Percentiles rank a stretch among this genome's conserved stretches.
Conservation (phyloP, 441 rosid genomes). For the Aleurites moluccanus region DNA sequence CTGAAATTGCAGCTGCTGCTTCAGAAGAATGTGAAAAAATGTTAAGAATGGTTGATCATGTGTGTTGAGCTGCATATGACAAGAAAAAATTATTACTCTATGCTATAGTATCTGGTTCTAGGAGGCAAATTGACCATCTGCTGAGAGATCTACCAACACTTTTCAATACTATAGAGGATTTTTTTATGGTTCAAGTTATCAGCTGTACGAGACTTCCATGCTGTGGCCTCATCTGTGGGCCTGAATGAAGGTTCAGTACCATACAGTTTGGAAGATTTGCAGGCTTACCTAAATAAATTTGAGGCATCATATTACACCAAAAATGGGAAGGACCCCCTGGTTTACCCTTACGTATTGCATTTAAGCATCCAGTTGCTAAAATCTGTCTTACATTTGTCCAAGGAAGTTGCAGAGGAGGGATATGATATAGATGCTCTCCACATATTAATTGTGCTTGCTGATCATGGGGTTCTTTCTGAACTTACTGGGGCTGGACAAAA, state of each 20-base stretch:
- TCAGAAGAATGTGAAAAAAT: conserved; percentile 97
- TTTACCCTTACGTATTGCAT: conserved; percentile 84
- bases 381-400: conserved; percentile 72
- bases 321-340: conserved; percentile 91
- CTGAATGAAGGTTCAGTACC: conserved; percentile 68
- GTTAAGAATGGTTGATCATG: conserved; percentile 86
- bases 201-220: conserved; percentile 57
- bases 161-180: conserved; percentile 90
- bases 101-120: conserved; percentile 84
- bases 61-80: conserved; percentile 87
- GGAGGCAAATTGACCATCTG: conserved; percentile 81
- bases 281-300: conserved; percentile 86
- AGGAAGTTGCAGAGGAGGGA: conserved; percentile 76
- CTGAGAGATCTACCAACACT: conserved; percentile 79
- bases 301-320: conserved; percentile 93
- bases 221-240: conserved; percentile 60
- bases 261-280: conserved; percentile 87
- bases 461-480: conserved; percentile 75
- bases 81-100: conserved; percentile 88
- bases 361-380: conserved; percentile 83
- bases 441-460: conserved; percentile 73
- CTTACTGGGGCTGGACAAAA: conserved; percentile 62
- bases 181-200: conserved; percentile 90
- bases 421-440: conserved; percentile 79
- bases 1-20: conserved; percentile 74